These are phyloP conservation scores for Aspergillus nanangensis DNA, from an alignment of 495 filamentous ascomycete genomes.

Conservation along the genomic window DNA sequence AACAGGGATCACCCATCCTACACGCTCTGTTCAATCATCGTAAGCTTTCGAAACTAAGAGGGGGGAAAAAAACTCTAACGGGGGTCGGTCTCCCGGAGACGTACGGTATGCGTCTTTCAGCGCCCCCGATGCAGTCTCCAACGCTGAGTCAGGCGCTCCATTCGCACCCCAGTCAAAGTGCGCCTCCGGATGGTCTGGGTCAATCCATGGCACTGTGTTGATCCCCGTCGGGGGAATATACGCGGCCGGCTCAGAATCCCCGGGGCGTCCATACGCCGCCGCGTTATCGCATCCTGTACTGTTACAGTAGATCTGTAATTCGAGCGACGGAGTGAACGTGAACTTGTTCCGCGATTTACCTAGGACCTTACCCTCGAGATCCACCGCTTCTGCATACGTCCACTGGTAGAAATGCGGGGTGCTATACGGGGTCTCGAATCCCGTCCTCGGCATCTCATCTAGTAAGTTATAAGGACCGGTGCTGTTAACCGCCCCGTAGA, in stretches of 20 bases:
- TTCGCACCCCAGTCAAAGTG: constrained; percentile 7
- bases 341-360: constrained; percentile 31
- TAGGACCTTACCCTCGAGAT: constrained; percentile 27
- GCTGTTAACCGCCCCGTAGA: constrained; percentile 33
- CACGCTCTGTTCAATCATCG: constrained; percentile 2
- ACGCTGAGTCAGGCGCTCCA: background rate
- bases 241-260: constrained; percentile 25
- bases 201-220: constrained; percentile 40
- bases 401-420: constrained; percentile 29
- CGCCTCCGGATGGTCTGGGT: constrained; percentile 24
- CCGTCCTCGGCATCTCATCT: constrained; percentile 27
- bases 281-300: constrained; percentile 30
- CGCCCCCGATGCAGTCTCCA: background rate
- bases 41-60: background rate
- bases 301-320: constrained; percentile 32
- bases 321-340: constrained; percentile 38
- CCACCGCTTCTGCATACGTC: constrained; percentile 34
- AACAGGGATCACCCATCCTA: constrained; percentile 10
- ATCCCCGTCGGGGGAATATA: constrained; percentile 31
- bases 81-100: too few relatives aligned
- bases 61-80: background rate
- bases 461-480: constrained; percentile 29
- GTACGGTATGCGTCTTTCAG: background rate
- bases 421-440: constrained; percentile 38
- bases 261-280: constrained; percentile 29